These are phyloP conservation scores for Thraustochytrium striatum DNA, from an alignment of 352 stramenopile genomes.

Conservation along the genomic window DNA sequence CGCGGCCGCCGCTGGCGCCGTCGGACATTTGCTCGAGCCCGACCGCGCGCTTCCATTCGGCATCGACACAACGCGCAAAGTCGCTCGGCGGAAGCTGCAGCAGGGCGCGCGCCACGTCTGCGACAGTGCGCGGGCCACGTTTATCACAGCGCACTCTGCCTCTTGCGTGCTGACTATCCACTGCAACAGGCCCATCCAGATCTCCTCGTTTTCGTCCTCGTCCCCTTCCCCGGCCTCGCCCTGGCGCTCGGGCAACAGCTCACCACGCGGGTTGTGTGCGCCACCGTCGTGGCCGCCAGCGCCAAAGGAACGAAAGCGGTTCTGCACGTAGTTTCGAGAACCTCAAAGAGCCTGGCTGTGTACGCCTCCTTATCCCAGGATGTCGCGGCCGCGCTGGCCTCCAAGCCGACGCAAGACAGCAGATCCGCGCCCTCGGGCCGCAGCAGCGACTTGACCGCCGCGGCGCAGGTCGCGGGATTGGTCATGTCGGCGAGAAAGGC, in stretches of 20 bases:
- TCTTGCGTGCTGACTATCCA: not conserved
- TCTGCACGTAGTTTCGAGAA: not conserved
- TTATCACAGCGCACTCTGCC: not conserved
- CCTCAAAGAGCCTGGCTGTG: not conserved
- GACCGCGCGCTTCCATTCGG: not conserved
- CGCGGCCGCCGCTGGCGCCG: not conserved
- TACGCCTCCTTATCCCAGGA: constrained; percentile 28
- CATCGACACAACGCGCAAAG: too few species aligned
- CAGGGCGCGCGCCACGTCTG: too few species aligned
- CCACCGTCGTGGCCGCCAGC: not conserved
- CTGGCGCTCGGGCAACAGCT: not conserved
- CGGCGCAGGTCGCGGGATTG: not conserved
- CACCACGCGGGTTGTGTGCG: not conserved
- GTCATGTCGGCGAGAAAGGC: constrained; percentile 41
- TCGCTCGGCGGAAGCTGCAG: too few species aligned
- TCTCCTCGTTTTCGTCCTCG: not conserved
- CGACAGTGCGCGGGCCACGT: too few species aligned
- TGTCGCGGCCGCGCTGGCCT: not conserved
- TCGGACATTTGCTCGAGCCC: constrained; percentile 1
- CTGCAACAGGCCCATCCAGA: not conserved
- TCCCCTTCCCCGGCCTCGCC: not conserved
- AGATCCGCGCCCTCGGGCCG: not conserved
- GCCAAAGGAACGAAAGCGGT: not conserved
- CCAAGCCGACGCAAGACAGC: not conserved
- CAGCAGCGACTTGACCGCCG: constrained; percentile 5